Conservation (phyloP, 495 filamentous ascomycete genomes). For the Aspergillus leporis region DNA sequence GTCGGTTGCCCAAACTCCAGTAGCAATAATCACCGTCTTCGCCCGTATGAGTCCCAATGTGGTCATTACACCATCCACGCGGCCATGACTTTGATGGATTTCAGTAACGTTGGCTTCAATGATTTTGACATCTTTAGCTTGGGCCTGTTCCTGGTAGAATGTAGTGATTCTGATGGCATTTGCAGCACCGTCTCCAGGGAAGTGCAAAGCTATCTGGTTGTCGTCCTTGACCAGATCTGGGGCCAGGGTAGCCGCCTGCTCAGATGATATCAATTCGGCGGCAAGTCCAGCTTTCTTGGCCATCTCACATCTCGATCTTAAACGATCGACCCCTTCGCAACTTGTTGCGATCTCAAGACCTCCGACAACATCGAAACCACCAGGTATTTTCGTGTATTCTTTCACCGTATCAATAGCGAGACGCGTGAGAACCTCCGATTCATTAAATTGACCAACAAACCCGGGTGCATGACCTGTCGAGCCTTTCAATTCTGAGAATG, state of each 20-base stretch:
- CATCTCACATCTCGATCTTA: constrained; percentile 23
- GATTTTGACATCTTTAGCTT: constrained; percentile 23
- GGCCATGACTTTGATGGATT: constrained; percentile 20
- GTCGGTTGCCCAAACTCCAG: constrained; percentile 32
- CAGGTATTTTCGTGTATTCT: constrained; percentile 30
- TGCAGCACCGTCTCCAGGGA: constrained; percentile 33
- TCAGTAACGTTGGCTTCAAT: constrained; percentile 25
- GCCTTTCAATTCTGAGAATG: constrained; percentile 20
- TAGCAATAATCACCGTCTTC: constrained; percentile 29
- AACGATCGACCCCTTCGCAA: constrained; percentile 20
- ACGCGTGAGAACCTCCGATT: constrained; percentile 31
- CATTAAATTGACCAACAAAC: constrained; percentile 40
- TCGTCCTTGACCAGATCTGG: constrained; percentile 31
- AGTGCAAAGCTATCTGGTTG: constrained; percentile 21
- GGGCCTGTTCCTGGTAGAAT: constrained; percentile 28
- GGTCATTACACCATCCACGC: constrained; percentile 23
- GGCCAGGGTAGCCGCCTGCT: constrained; percentile 26
- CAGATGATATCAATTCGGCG: constrained; percentile 29
- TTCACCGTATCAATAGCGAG: constrained; percentile 34
- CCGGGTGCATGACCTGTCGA: constrained; percentile 37
- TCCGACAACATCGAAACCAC: constrained; percentile 31
- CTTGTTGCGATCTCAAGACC: constrained; percentile 34
- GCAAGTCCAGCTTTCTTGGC: constrained; percentile 25
- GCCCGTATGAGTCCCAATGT: constrained; percentile 20
- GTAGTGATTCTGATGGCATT: constrained; percentile 26